Conservation (phyloP, 164 flowering plant genomes). For the Nymphaea colorata region DNA sequence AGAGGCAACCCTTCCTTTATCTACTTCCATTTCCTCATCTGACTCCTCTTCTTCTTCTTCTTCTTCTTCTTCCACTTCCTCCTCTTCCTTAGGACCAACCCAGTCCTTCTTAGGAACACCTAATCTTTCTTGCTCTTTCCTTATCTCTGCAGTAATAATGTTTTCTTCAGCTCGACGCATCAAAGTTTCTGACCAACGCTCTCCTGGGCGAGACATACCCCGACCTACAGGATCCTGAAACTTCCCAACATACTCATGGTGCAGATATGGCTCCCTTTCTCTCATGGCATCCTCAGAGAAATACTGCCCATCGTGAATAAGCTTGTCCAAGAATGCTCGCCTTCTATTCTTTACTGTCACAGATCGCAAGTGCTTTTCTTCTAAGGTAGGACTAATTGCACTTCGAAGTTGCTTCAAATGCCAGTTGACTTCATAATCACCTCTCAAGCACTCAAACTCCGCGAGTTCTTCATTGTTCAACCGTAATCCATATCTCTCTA, state of each 20-base stretch:
- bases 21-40: slow-evolving; percentile 10
- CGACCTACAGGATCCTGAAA: slow-evolving; percentile 72
- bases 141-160: slow-evolving; percentile 60
- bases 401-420: slow-evolving; percentile 55
- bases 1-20: slow-evolving; percentile 5
- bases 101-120: slow-evolving; percentile 79
- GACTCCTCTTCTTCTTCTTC: slow-evolving; percentile 31
- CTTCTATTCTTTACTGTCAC: slow-evolving; percentile 75
- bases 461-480: slow-evolving; percentile 50
- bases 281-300: slow-evolving; percentile 98
- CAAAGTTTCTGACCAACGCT: slow-evolving; percentile 88
- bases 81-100: slow-evolving; percentile 51
- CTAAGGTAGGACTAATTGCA: slow-evolving; percentile 42
- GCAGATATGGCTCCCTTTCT: slow-evolving; percentile 94
- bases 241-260: slow-evolving; percentile 83
- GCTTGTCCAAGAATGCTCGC: slow-evolving; percentile 57
- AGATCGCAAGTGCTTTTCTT: slow-evolving; percentile 36
- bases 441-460: slow-evolving; percentile 47
- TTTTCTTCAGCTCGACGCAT: slow-evolving; percentile 81
- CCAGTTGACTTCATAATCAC: slow-evolving; percentile 81
- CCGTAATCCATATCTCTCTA: slow-evolving; percentile 71
- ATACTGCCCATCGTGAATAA: slow-evolving; percentile 56
- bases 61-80: slow-evolving; percentile 54
- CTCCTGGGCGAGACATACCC: slow-evolving; percentile 83
- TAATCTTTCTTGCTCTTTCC: slow-evolving; percentile 72